These are phyloP conservation scores for Truncatella angustata DNA, from an alignment of 2,329 filamentous ascomycete genomes.

Conservation along the genomic window DNA sequence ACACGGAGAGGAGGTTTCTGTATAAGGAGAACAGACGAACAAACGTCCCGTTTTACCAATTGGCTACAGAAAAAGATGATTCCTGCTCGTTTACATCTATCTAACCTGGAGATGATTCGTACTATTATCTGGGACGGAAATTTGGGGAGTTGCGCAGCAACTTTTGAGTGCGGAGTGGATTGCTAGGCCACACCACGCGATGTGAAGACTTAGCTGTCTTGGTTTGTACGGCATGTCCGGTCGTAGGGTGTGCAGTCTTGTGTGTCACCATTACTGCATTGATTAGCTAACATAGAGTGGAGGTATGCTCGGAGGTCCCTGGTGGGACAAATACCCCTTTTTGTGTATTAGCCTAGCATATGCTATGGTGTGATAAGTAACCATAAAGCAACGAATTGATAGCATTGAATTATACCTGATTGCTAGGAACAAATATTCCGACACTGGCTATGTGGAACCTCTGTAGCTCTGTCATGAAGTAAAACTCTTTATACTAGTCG, in stretches of 20 bases:
- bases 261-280: not conserved
- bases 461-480: too few species aligned
- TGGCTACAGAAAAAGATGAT: not conserved
- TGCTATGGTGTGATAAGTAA: not conserved
- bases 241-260: too few species aligned
- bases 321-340: not conserved
- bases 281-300: not conserved
- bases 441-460: too few species aligned
- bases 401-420: too few species aligned
- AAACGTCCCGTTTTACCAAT: not conserved
- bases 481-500: too few species aligned
- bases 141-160: not conserved
- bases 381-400: not conserved
- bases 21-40: not conserved
- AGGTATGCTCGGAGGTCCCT: not conserved
- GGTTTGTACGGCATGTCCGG: too few species aligned
- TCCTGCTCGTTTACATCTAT: not conserved
- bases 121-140: too few species aligned
- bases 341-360: not conserved
- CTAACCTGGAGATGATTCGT: not conserved
- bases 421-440: too few species aligned
- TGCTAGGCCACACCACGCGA: too few species aligned
- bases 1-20: too few species aligned
- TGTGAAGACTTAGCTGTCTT: too few species aligned
- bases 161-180: too few species aligned